These are phyloP conservation scores for Phytophthora pistaciae DNA, from an alignment of 352 stramenopile genomes.

Conservation along the genomic window DNA sequence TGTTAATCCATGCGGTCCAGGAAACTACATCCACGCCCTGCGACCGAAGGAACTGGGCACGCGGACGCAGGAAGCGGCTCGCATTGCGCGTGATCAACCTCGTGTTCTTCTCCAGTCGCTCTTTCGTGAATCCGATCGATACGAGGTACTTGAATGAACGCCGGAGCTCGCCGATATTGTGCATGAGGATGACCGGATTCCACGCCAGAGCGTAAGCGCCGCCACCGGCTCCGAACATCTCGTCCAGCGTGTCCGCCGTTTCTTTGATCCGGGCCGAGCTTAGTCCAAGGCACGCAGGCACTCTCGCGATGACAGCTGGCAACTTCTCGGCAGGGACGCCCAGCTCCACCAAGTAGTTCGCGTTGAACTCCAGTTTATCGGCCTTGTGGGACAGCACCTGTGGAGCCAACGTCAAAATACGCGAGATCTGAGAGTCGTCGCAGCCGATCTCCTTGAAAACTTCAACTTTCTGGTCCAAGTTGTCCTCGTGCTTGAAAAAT, in stretches of 20 bases:
- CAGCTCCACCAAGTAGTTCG: conserved; percentile 36
- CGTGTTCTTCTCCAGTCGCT: conserved; percentile 40
- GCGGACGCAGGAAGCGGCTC: conserved; percentile 49
- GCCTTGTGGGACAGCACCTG: conserved; percentile 51
- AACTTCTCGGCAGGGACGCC: conserved; percentile 45
- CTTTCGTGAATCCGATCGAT: conserved; percentile 40
- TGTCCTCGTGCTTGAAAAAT: conserved; percentile 42
- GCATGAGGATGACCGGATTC: conserved; percentile 61
- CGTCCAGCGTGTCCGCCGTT: conserved; percentile 51
- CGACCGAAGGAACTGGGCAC: conserved; percentile 51
- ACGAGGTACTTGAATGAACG: conserved; percentile 51
- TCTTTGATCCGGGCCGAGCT: conserved; percentile 44
- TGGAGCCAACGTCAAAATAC: conserved; percentile 50
- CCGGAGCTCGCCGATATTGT: conserved; percentile 49
- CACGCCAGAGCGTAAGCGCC: conserved; percentile 28
- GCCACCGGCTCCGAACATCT: conserved; percentile 46
- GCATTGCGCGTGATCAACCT: conserved; percentile 53
- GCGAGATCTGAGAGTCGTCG: conserved; percentile 41
- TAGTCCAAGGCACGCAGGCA: conserved; percentile 55
- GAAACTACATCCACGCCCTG: conserved; percentile 23
- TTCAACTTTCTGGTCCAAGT: conserved; percentile 55
- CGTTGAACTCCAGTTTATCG: conserved; percentile 44
- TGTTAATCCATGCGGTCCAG: conserved; percentile 46
- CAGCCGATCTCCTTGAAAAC: conserved; percentile 47
- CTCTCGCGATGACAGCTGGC: conserved; percentile 38